phyloP scores from a whole-genome alignment of 2,329 filamentous ascomycete genomes.

The Pyrenophora tritici-repentis region DNA sequence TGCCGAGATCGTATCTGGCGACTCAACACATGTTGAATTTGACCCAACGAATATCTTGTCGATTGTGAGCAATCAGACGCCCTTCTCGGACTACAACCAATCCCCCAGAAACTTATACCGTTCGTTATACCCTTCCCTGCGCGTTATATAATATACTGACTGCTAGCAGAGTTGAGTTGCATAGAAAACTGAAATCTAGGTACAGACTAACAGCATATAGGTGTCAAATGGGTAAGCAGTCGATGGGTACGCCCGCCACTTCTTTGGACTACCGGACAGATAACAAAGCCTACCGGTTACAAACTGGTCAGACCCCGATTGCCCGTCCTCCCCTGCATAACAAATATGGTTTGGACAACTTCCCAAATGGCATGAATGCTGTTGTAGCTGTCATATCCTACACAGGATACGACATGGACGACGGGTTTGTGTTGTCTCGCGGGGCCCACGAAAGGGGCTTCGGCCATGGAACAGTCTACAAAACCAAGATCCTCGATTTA shows the following conservation, averaged over 20 bases:
- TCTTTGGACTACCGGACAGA: slow-evolving; percentile 86
- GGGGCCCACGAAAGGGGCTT: slow-evolving; percentile 95
- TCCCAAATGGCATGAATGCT: slow-evolving; percentile 93
- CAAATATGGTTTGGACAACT: slow-evolving; percentile 95
- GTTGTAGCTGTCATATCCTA: slow-evolving; percentile 98
- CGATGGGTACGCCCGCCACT: slow-evolving; percentile 94
- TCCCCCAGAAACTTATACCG: slow-evolving; percentile 98
- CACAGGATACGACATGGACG: slow-evolving; percentile 99
- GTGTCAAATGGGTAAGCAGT: slow-evolving; percentile 87
- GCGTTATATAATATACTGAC: no score
- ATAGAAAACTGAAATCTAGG: no score
- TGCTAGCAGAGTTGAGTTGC: no score
- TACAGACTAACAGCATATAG: no score
- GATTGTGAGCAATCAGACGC: slow-evolving; percentile 97
- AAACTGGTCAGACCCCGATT: slow-evolving; percentile 94
- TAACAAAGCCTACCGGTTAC: slow-evolving; percentile 94
- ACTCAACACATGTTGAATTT: slow-evolving; percentile 91
- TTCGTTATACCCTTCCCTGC: no score
- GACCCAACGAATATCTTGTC: slow-evolving; percentile 96
- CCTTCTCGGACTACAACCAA: slow-evolving; percentile 96
- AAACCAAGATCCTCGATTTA: slow-evolving; percentile 89
- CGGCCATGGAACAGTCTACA: slow-evolving; percentile 94
- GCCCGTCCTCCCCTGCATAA: slow-evolving; percentile 93
- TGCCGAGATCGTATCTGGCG: slow-evolving; percentile 81
- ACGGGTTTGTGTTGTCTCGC: slow-evolving; percentile 99